These are phyloP conservation scores for Piromyces finnis DNA, from an alignment of 192 early-diverging fungal genomes.

Conservation along the genomic window DNA sequence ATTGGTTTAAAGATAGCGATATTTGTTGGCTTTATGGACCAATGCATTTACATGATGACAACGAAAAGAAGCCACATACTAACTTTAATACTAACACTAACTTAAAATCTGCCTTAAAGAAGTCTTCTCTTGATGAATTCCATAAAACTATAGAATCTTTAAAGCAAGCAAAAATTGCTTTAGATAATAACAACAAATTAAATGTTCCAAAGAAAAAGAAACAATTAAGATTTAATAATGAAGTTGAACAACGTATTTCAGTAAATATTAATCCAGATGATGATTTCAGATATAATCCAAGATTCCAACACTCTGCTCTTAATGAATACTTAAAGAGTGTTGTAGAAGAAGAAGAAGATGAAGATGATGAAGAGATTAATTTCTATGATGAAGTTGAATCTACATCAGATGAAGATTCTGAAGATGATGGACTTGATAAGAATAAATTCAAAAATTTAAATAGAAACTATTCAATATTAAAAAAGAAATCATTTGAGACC, in stretches of 20 bases:
- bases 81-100: neutral
- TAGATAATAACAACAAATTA: neutral
- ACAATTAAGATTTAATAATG: neutral
- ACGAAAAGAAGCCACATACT: neutral
- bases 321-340: neutral
- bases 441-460: neutral
- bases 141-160: neutral
- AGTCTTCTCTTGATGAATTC: neutral
- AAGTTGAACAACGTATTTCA: neutral
- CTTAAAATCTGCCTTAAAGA: neutral
- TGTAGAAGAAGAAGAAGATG: neutral
- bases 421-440: neutral
- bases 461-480: neutral
- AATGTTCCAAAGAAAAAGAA: neutral
- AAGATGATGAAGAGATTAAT: neutral
- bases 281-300: neutral
- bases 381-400: neutral
- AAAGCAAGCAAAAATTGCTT: neutral
- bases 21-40: neutral
- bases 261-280: neutral
- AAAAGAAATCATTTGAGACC: neutral
- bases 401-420: neutral
- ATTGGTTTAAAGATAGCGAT: neutral
- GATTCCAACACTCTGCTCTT: neutral
- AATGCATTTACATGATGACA: neutral